Conservation (phyloP, 2,329 filamentous ascomycete genomes). For the Metarhizium sp. region DNA sequence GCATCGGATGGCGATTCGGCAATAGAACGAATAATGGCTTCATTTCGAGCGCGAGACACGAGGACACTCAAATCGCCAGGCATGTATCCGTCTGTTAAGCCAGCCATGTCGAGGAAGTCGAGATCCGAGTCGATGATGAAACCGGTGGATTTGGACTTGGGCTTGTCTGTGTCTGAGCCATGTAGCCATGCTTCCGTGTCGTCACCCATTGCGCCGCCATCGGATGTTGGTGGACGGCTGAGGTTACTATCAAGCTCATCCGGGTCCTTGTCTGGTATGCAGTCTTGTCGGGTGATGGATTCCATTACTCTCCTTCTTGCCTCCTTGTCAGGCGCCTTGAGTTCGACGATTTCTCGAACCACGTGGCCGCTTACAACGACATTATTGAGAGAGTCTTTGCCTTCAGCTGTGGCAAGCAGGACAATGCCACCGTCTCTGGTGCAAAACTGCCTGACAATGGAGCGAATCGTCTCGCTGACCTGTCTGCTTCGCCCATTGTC, state of each 20-base stretch:
- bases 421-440: slow-evolving; percentile 71
- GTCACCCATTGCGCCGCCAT: slow-evolving; percentile 42
- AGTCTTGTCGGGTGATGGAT: slow-evolving; percentile 55
- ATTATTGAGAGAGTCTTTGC: slow-evolving; percentile 86
- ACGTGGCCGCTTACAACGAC: slow-evolving; percentile 86
- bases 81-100: slow-evolving; percentile 96
- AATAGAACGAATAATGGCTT: slow-evolving; percentile 82
- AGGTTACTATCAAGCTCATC: slow-evolving; percentile 29
- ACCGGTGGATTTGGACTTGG: slow-evolving; percentile 37
- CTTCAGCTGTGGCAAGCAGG: slow-evolving; percentile 80
- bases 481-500: slow-evolving; percentile 90
- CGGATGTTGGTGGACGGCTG: slow-evolving; percentile 48
- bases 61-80: slow-evolving; percentile 84
- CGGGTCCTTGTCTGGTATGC: slow-evolving; percentile 27
- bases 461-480: slow-evolving; percentile 79
- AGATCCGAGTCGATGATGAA: slow-evolving; percentile 69
- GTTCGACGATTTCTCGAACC: slow-evolving; percentile 77
- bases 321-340: slow-evolving; percentile 91
- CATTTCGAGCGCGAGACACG: slow-evolving; percentile 78
- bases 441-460: slow-evolving; percentile 78
- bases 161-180: slow-evolving; percentile 44
- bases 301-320: slow-evolving; percentile 76
- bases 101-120: slow-evolving; percentile 87
- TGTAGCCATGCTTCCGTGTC: slow-evolving; percentile 66
- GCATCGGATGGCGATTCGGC: slow-evolving; percentile 37